Base-by-base conservation (phyloP, 2,329 filamentous ascomycete genomes). In the Colletotrichum cordylinicola region DNA sequence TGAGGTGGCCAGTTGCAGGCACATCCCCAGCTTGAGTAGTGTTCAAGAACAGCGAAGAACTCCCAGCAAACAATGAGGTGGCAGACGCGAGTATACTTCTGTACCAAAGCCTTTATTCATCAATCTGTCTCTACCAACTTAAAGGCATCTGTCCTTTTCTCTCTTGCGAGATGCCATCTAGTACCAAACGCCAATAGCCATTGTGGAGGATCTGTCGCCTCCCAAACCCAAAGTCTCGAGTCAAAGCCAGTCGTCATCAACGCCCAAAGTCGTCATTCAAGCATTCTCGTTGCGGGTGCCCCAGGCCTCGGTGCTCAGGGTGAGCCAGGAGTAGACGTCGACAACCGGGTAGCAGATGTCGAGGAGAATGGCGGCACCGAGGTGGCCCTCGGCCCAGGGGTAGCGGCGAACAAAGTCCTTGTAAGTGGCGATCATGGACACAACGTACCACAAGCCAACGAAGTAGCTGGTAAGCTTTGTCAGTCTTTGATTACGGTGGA, bases 301-400 rank as follows among this genome's bases (percentile, higher is more conserved):
- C 65, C 70, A 76, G 18, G 66, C 35, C 56, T 77, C 67, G 15
- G 62, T 67, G 56, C 43, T 48, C 9, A 77, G 24, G 3, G 76
- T 77, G n/a, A 64, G 9, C 70, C 75, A 74, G 5, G 70, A 67
- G 24, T 77, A 77, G n/a, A 75, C 6, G 7, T 78, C 74, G 8
- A 78, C 24, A 8, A 77, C 24, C 16, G 72, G 64, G 24, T 74
- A 33, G 39, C 67, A 69, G 27, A 70, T 69, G 65, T 78, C 77
- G n/a, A 77, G 67, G 1, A 78, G 33, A 24, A 75, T 66, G 9
- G 65, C 62, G 3, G 75, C 75, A 65, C 75, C 74, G 4, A 77
- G 31, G 13, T 77, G 60, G 10, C 58, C 43, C n/a, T 29, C 7
- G 1, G 31, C 48, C n/a, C 60, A 78, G 9, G 77, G 75, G 12